Evolutionary conservation across 768 basidiomycete species (phyloP), one percentile per base, ranked within the genome.

Genomic region (Ephemerocybe angulata): DNA sequence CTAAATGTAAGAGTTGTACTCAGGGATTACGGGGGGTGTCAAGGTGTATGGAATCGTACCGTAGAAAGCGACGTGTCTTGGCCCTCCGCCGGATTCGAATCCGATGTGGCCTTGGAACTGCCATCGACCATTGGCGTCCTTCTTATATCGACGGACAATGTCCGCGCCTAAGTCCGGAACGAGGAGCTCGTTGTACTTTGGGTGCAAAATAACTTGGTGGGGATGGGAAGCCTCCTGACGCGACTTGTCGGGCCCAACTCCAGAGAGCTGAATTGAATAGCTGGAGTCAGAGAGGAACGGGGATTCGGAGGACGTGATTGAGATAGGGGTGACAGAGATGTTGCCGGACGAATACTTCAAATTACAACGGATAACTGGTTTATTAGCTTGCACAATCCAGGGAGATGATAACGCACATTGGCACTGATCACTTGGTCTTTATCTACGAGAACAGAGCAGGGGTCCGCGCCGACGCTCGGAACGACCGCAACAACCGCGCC

Each of bases 81-180:
- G 89, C 1, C 90, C 90, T 30, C 81, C 73, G 0, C 90, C 90
- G 2, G 74, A 65, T 57, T 76, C 72, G 63, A 73, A 76, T 25
- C 70, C 60, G 38, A 90, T 65, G 30, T 73, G 71, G 4, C 78
- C 83, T n/a, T 63, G 64, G 46, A 81, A 62, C 19, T 68, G 65
- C 82, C 89, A 86, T 28, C 62, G 65, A 1, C 77, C 82, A 19
- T 69, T 67, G 2, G 57, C 30, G 29, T 56, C 48, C 63, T 81
- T 77, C 59, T 69, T 71, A 55, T 86, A 72, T 53, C 80, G 72
- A 70, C 80, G 84, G 15, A 90, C 78, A 50, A 76, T 76, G 65
- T 93, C 92, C 2, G 81, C 76, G 3, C 91, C 91, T 5, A 94
- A 73, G 66, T 93, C 90, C 1, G 88, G 83, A 1, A 90, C 76